Evolutionary conservation across 768 basidiomycete genomes (phyloP).

Genomic region (Lactifluus pinguis): DNA sequence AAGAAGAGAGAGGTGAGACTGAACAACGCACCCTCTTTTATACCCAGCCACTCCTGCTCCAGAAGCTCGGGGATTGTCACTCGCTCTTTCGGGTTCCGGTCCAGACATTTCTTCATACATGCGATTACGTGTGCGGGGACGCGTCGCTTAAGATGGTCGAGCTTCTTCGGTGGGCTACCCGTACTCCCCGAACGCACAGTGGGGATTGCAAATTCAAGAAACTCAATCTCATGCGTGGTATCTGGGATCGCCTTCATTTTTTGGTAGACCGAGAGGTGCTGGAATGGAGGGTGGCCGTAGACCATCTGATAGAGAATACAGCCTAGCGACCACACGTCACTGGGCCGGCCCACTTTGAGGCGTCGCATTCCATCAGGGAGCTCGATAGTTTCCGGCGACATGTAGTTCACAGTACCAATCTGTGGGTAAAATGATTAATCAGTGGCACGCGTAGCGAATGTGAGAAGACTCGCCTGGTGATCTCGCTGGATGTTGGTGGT

Average conservation of each 20-base stretch:
- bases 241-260: conserved; percentile 96
- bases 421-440: conserved; percentile 25
- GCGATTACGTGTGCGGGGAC: conserved; percentile 71
- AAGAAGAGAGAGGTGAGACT: neutral
- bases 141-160: conserved; percentile 60
- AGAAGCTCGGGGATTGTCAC: conserved; percentile 84
- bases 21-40: conserved; percentile 43
- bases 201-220: conserved; percentile 60
- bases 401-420: conserved; percentile 97
- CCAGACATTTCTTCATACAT: conserved; percentile 75
- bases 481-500: conserved; percentile 98
- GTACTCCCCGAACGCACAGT: conserved; percentile 26
- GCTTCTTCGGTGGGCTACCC: conserved; percentile 40
- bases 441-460: neutral
- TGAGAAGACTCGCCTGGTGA: conserved; percentile 57
- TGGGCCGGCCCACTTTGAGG: conserved; percentile 90
- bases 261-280: conserved; percentile 68
- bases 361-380: conserved; percentile 77
- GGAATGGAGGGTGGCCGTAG: conserved; percentile 90
- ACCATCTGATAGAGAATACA: conserved; percentile 99
- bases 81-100: conserved; percentile 70
- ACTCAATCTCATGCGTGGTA: conserved; percentile 66
- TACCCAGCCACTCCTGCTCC: conserved; percentile 68
- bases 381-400: conserved; percentile 97
- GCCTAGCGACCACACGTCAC: conserved; percentile 96